phyloP scores from a whole-genome alignment of 2,329 filamentous ascomycete species.

The Fusarium dlaminii region DNA sequence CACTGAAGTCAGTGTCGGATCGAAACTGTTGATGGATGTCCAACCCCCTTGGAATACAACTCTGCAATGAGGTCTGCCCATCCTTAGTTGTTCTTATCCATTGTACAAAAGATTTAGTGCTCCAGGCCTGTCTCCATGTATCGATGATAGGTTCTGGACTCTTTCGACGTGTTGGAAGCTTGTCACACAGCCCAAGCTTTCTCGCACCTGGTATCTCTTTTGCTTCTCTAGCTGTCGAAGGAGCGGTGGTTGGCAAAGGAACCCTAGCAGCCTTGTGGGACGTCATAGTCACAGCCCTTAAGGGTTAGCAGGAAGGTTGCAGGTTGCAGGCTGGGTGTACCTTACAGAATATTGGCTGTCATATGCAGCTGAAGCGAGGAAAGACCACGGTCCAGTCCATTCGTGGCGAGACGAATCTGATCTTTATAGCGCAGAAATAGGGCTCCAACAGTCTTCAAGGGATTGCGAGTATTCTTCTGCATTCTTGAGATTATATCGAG shows the following conservation, averaged over 20 bases:
- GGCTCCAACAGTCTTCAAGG: neutral
- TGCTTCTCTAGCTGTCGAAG: no score
- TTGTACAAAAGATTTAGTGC: neutral
- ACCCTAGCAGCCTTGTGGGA: fast-evolving
- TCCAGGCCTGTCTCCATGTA: neutral
- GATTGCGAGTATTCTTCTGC: neutral
- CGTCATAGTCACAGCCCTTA: neutral
- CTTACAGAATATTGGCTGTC: conserved; percentile 6
- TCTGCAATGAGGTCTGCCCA: neutral
- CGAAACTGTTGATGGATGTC: neutral
- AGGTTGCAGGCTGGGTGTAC: neutral
- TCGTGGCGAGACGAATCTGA: neutral
- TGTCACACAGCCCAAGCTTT: fast-evolving
- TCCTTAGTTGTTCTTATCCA: neutral
- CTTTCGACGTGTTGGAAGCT: fast-evolving
- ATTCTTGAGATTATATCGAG: neutral
- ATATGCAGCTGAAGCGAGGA: conserved; percentile 14
- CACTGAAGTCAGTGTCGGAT: fast-evolving
- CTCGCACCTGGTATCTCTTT: fast-evolving
- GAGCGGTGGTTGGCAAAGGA: fast-evolving
- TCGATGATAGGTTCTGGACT: neutral
- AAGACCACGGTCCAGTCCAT: neutral
- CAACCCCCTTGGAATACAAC: fast-evolving
- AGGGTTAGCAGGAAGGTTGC: neutral
- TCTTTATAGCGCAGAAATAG: conserved; percentile 9